Base-by-base conservation (phyloP, 2,329 filamentous ascomycete species). In the Chrysosporium queenslandicum region DNA sequence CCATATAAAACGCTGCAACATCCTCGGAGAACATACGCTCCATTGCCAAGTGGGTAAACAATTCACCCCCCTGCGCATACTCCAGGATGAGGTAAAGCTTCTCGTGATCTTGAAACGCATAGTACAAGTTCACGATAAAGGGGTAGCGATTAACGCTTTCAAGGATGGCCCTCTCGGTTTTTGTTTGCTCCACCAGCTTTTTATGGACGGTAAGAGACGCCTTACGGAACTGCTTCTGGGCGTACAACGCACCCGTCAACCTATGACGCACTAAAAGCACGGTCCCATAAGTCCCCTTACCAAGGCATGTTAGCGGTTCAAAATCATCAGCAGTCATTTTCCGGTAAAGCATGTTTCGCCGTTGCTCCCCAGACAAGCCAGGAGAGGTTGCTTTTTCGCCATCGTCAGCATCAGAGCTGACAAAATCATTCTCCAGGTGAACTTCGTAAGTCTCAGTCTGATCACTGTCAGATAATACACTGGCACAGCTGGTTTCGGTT, bases 201-300 rank as follows among this genome's bases (percentile, higher is more conserved):
- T 95, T 96, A 71, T 96, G 90, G 36, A 98, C 87, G 0, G 90
- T 88, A 49, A 98, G 75, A 7, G 89, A 94, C 0, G 94, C 92
- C 72, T 98, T 98, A 68, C 91, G 92, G 72, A 98, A 92, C 70
- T 97, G 91, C 74, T 98, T 98, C 73, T 98, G 94, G 0, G 92
- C 94, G 64, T 90, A 98, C 4, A 98, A 79, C 40, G 87, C 83
- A 39, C 92, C 92, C 1, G 90, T 96, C 27, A 81, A 74, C 47
- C 81, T 82, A 71, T 98, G 91, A 71, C 90, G 92, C 56, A 98
- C 94, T 25, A 98, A 78, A 42, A 95, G 74, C 9, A 98, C 94
- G 0, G 91, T 98, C 32, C 92, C 92, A 66, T 92, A 98, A 12
- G 92, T 89, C 46, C 92, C 92, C 66, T 97, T 97, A 53, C 94